Evolutionary conservation across 495 filamentous ascomycete species (phyloP).

Genomic region (Darksidea phi): DNA sequence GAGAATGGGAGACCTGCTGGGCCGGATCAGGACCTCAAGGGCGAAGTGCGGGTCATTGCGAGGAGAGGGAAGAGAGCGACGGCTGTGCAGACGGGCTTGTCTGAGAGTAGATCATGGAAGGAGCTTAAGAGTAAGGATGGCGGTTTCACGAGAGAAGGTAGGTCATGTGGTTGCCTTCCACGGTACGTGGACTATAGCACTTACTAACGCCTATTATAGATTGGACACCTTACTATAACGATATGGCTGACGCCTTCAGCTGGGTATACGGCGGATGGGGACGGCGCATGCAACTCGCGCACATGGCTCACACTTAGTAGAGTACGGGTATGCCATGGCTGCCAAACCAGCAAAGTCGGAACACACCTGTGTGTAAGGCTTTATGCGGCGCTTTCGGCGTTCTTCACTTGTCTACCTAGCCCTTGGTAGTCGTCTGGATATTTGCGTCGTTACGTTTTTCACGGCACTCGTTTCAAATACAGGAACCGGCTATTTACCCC

Average conservation of each 20-base stretch:
- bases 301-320: conserved; percentile 7
- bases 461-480: conserved; percentile 18
- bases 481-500: conserved; percentile 18
- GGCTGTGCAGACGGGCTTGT: conserved; percentile 12
- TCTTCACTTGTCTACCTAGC: neutral
- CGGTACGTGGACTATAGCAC: neutral
- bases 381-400: neutral
- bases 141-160: conserved; percentile 13
- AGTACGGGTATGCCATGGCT: neutral
- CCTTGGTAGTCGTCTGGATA: neutral
- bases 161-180: neutral
- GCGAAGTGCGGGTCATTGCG: conserved; percentile 22
- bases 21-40: conserved; percentile 28
- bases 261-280: conserved; percentile 36
- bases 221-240: conserved; percentile 31
- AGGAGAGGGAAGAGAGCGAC: conserved; percentile 21
- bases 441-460: conserved; percentile 1
- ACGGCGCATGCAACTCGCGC: conserved; percentile 21
- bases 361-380: conserved; percentile 1
- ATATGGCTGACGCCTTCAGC: conserved; percentile 25
- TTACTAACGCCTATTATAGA: conserved; percentile 17
- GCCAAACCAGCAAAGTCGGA: conserved; percentile 13
- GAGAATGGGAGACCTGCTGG: conserved; percentile 8
- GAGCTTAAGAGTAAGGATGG: conserved; percentile 27
- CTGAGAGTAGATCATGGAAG: conserved; percentile 25